A percentile compares a stretch with the other conserved stretches of the same genome.
Evolutionary conservation across 225 moss, liverwort and hornwort species (phyloP).

Genomic region (Physcomitrellopsis africana): DNA sequence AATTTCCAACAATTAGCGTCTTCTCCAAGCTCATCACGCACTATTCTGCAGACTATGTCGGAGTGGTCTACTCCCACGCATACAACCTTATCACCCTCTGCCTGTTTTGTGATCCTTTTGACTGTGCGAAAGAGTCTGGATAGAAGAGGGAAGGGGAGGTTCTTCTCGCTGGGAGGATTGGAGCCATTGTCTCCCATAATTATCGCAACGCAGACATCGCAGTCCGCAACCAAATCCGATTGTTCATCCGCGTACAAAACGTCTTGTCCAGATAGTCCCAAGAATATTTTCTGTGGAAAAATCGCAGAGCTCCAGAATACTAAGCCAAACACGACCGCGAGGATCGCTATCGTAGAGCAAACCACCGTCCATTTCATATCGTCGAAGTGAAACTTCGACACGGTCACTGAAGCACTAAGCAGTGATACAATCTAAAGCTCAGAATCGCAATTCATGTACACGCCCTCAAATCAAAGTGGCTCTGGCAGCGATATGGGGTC

Average conservation of each 20-base stretch:
- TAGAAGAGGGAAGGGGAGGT: conserved; percentile 32
- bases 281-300: background rate
- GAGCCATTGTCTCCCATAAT: conserved; percentile 23
- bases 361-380: conserved; percentile 21
- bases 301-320: conserved; percentile 7
- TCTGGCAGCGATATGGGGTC: too few species aligned
- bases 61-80: conserved; percentile 28
- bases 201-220: conserved; percentile 27
- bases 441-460: too few species aligned
- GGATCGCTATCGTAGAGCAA: background rate
- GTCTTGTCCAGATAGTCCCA: background rate
- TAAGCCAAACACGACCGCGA: background rate
- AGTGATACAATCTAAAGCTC: too few species aligned
- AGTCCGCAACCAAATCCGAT: background rate
- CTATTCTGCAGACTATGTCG: conserved; percentile 20
- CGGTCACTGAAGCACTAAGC: too few species aligned
- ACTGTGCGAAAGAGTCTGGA: conserved; percentile 22
- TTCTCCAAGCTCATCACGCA: conserved; percentile 17
- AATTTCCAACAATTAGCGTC: conserved; percentile 26
- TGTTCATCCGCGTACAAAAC: background rate
- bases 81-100: conserved; percentile 12
- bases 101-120: background rate
- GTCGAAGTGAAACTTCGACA: conserved; percentile 2
- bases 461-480: too few species aligned
- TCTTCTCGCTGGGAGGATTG: conserved; percentile 2